Conservation (phyloP, 805 yeast species). For the Cyberlindnera sargentensis region DNA sequence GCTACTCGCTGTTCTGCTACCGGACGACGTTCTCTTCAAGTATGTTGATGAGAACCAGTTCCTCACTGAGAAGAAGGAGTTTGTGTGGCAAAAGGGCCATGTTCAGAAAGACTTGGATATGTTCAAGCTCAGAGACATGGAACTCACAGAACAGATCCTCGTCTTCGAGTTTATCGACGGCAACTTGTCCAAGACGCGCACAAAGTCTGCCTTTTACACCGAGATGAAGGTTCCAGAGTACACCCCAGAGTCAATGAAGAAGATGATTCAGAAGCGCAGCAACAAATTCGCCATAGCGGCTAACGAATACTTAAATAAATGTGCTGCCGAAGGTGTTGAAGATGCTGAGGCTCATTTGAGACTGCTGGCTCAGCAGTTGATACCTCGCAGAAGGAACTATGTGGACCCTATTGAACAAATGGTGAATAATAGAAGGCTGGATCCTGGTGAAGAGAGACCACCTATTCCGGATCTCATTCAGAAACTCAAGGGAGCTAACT, state of each 20-base stretch:
- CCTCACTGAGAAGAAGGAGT: slow-evolving; percentile 29
- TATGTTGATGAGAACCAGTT: slow-evolving; percentile 76
- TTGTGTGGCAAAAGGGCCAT: slow-evolving; percentile 38
- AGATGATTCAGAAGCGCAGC: slow-evolving; percentile 52
- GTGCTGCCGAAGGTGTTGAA: slow-evolving; percentile 24
- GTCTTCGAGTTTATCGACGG: slow-evolving; percentile 77
- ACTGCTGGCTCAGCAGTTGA: slow-evolving; percentile 24
- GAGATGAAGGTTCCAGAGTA: slow-evolving; percentile 45
- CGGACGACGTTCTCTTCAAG: slow-evolving; percentile 61
- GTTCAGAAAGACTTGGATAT: slow-evolving; percentile 50
- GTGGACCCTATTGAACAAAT: slow-evolving; percentile 58
- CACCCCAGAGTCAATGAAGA: slow-evolving; percentile 49
- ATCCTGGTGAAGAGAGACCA: slow-evolving; percentile 29
- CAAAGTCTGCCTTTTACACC: slow-evolving; percentile 33
- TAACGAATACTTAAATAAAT: slow-evolving; percentile 27
- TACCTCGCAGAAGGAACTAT: slow-evolving; percentile 45
- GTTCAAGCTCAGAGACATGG: slow-evolving; percentile 37
- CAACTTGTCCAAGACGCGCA: slow-evolving; percentile 41
- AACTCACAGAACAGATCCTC: slow-evolving; percentile 44
- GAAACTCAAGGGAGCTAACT: slow-evolving; percentile 44
- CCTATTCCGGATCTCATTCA: slow-evolving; percentile 43
- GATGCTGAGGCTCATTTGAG: slow-evolving; percentile 37
- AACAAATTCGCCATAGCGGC: slow-evolving; percentile 41
- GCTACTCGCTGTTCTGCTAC: slow-evolving; percentile 51
- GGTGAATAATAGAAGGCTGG: slow-evolving; percentile 29